Conservation (phyloP, 164 flowering plant species). For the Chimonanthus salicifolius region DNA sequence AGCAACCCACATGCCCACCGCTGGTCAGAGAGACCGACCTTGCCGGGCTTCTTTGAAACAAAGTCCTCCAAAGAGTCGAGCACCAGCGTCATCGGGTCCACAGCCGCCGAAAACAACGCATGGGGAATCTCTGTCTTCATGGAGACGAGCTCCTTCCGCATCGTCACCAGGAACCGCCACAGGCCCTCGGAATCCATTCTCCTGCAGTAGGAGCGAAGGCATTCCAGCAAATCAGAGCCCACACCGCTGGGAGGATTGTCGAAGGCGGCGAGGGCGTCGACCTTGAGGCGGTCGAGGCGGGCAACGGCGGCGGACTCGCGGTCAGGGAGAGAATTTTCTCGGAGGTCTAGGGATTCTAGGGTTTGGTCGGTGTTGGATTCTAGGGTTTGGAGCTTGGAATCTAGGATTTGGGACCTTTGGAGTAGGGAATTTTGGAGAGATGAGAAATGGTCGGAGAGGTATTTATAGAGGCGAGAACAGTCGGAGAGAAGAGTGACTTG, state of each 20-base stretch:
- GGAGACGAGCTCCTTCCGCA: conserved; percentile 38
- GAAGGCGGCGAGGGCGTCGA: conserved; percentile 30
- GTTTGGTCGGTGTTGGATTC: conserved; percentile 28
- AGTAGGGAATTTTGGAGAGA: conserved; percentile 32
- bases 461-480: conserved; percentile 40
- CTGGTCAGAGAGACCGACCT: conserved; percentile 40
- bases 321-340: conserved; percentile 44
- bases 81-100: conserved; percentile 39
- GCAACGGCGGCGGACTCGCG: conserved; percentile 33
- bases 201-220: conserved; percentile 26
- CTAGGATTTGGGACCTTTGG: conserved; percentile 30
- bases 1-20: conserved; percentile 55
- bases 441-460: conserved; percentile 36
- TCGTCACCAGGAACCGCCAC: conserved; percentile 33
- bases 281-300: conserved; percentile 28
- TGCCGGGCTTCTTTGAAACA: conserved; percentile 19
- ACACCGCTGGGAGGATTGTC: conserved; percentile 5
- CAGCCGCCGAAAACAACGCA: conserved; percentile 29
- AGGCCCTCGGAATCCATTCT: conserved; percentile 41
- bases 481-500: conserved; percentile 29
- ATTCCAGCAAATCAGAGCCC: conserved; percentile 17
- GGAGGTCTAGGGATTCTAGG: conserved; percentile 26
- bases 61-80: conserved; percentile 44
- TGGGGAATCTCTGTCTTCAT: conserved; percentile 28
- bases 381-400: conserved; percentile 36